Base-by-base conservation (phyloP, 2,329 filamentous ascomycete genomes). In the Alternaria rosae region DNA sequence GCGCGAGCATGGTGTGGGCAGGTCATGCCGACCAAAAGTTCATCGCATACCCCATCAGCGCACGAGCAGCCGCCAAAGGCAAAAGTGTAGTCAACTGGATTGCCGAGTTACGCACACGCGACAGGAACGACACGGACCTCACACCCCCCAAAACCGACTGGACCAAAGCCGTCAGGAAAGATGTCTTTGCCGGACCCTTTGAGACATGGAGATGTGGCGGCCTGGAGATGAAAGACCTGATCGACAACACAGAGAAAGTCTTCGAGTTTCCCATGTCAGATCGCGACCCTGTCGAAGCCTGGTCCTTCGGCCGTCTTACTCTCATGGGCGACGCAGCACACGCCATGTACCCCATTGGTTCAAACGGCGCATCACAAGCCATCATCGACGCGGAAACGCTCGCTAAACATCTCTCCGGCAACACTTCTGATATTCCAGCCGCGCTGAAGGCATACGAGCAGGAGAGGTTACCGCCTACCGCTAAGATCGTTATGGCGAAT, bases 241-340 rank as follows among this genome's bases (percentile, higher is more conserved):
- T 84, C 54, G 74, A 77, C 26, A 73, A 70, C 42, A 83, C 81
- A 5, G 77, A 80, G 6, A 80, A 77, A 43, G 79, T 83, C 1
- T 82, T 78, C 52, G 82, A 83, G 64, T 83, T 82, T 55, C 81
- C 82, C 25, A 83, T 83, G 82, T 81, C 80, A 57, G 81, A 83
- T 61, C 76, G 81, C n/a, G 75, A 78, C 53, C 78, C 81, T 0
- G 76, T 82, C 1, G 74, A 77, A 13, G 71, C 75, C 15, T 83
- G 81, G 81, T 78, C 65, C 2, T 75, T 74, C 60, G 71, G 72
- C 1, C 65, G 72, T 13, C 48, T 76, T 15, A 74, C 81, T 9
- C 65, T 82, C n/a, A 61, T 82, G 3, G 80, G 81, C 13, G 81
- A 83, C 65, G 77, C 80, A 5, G 81, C 81, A 28, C 76, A 80